Percentiles rank a stretch among this genome's conserved stretches.
phyloP scores from a whole-genome alignment of 345 rosid species.

The Bruguiera parviflora region DNA sequence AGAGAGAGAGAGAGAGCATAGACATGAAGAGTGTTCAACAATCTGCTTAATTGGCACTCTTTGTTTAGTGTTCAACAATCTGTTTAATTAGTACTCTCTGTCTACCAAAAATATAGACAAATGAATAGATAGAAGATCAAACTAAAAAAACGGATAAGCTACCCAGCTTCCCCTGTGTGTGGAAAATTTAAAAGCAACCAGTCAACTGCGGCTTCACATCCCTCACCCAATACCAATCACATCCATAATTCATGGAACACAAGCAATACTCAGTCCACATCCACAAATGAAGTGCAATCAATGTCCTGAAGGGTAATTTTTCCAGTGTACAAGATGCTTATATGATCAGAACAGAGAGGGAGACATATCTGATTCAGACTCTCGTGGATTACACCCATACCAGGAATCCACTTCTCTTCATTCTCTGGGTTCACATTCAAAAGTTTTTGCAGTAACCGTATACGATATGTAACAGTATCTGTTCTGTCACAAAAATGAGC shows the following conservation, averaged over 20 bases:
- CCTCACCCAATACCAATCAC: background rate
- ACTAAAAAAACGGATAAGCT: background rate
- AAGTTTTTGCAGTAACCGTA: constrained; percentile 60
- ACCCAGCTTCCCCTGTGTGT: background rate
- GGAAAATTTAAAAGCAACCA: background rate
- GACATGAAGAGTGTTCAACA: too few relatives aligned
- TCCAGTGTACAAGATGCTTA: constrained; percentile 61
- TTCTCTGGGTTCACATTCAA: constrained; percentile 42
- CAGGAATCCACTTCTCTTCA: constrained; percentile 52
- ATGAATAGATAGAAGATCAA: too few relatives aligned
- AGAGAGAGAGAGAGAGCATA: too few relatives aligned
- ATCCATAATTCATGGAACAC: background rate
- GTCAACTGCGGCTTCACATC: background rate
- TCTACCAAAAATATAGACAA: too few relatives aligned
- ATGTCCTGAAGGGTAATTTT: constrained; percentile 72
- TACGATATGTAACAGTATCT: constrained; percentile 50
- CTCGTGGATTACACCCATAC: constrained; percentile 61
- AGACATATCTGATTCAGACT: constrained; percentile 57
- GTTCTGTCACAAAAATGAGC: constrained; percentile 69
- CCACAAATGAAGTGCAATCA: constrained; percentile 54
- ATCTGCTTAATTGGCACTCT: too few relatives aligned
- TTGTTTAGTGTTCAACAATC: too few relatives aligned
- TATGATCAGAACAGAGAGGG: constrained; percentile 70
- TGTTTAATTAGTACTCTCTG: too few relatives aligned
- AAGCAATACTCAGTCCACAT: constrained; percentile 38